Evolutionary conservation across 129 eudicot species (phyloP), one percentile per base, ranked within the genome.

Genomic region (Pseudognaphalium luteoalbum): DNA sequence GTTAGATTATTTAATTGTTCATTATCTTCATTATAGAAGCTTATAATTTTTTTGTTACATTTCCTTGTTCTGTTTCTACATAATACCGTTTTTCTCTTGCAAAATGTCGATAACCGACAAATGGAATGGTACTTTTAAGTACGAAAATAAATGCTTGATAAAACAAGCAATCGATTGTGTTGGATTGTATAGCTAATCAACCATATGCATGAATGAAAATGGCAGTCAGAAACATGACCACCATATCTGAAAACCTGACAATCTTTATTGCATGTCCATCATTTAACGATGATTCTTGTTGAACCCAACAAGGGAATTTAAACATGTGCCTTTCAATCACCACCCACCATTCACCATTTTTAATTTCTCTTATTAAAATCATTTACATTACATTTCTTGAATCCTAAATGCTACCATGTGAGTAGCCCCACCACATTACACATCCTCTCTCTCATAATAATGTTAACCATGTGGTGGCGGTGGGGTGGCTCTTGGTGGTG

Each of bases 301-400:
- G 25, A 69, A 78, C 62, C 34, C 69, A 62, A 42, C 4, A 6
- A 15, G 69, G 69, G 28, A 57, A 68, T 68, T 68, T 68, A 33
- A 32, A 79, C 83, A 72, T 79, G 73, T 79, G 78, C 41, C 78
- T 51, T 35, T 34, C 70, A 71, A 72, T 72, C 68, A 79, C 64
- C 57, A 71, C 66, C 71, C 77, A 71, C 59, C 57, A 70, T 16
- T 63, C n/a, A 32, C 35, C 70, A 65, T 65, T 22, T 16, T n/a
- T n/a, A n/a, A n/a, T n/a, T 22, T 21, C 6, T 15, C 11, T 50
- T 19, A 70, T 25, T 25, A 25, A 1, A n/a, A n/a, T n/a, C n/a
- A n/a, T n/a, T n/a, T n/a, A n/a, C n/a, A 25, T 25, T 25, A 25
- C 0, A 25, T 25, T 25, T 25, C 28, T 0, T 0, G 28, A 25